Conservation (phyloP, 139 green algal species). For the Nannochloris sp. region DNA sequence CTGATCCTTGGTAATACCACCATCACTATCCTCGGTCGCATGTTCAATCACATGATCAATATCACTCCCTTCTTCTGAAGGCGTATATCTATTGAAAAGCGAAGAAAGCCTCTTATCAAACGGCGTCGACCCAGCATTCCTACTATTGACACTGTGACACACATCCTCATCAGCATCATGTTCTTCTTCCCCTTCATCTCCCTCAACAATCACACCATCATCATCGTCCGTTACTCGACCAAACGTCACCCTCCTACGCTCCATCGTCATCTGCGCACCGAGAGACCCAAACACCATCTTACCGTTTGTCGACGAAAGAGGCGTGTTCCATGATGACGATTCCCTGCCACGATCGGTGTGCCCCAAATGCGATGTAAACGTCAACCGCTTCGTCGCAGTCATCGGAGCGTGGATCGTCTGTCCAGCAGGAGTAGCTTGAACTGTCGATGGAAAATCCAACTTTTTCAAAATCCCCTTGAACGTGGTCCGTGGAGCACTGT, state of each 20-base stretch:
- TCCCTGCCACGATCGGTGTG: too few relatives aligned
- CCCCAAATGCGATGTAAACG: background rate
- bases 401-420: background rate
- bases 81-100: constrained; percentile 23
- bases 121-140: constrained; percentile 16
- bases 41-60: background rate
- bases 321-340: too few relatives aligned
- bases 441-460: constrained; percentile 6
- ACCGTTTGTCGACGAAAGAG: too few relatives aligned
- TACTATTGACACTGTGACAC: constrained; percentile 17
- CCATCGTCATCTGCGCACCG: too few relatives aligned
- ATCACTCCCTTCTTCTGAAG: background rate
- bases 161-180: background rate
- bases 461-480: constrained; percentile 14
- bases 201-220: background rate
- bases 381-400: background rate
- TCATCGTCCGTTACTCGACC: background rate
- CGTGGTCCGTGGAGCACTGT: constrained; percentile 4
- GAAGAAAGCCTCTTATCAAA: constrained; percentile 24
- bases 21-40: background rate
- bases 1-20: background rate
- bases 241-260: constrained; percentile 2
- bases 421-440: background rate
- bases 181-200: background rate
- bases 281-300: too few relatives aligned